phyloP scores from a whole-genome alignment of 73 alveolate species.

The Blepharisma stoltei region DNA sequence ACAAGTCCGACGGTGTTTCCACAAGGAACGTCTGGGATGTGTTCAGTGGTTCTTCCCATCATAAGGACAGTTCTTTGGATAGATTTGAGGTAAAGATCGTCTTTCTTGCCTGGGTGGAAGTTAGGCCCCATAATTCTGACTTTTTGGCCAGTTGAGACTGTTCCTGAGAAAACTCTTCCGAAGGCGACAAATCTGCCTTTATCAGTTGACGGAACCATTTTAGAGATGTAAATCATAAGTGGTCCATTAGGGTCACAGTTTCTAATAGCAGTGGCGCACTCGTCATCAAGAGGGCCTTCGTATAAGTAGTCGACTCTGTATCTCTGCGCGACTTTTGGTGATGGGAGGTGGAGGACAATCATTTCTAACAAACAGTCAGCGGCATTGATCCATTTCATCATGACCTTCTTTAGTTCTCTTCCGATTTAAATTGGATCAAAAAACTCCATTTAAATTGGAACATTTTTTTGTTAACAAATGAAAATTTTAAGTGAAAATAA shows the following conservation, averaged over 20 bases:
- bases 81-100: constrained; percentile 89
- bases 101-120: constrained; percentile 97
- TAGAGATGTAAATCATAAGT: constrained; percentile 97
- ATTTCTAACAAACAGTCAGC: constrained; percentile 97
- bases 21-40: constrained; percentile 95
- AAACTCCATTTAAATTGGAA: no score
- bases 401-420: constrained; percentile 79
- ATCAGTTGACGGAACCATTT: constrained; percentile 98
- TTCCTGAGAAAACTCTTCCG: constrained; percentile 99
- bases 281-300: constrained; percentile 99
- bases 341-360: constrained; percentile 98
- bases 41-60: constrained; percentile 87
- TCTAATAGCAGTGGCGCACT: constrained; percentile 88
- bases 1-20: constrained; percentile 98
- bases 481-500: no score
- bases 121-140: constrained; percentile 99
- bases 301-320: constrained; percentile 97
- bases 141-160: constrained; percentile 94
- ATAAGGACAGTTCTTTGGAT: constrained; percentile 93
- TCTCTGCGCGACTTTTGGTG: constrained; percentile 96
- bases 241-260: constrained; percentile 98
- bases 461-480: no score
- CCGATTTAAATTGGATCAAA: no score
- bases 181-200: constrained; percentile 99
- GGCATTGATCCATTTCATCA: constrained; percentile 97